phyloP scores from a whole-genome alignment of 108 stramenopile genomes.

The Nitzschia sp. region DNA sequence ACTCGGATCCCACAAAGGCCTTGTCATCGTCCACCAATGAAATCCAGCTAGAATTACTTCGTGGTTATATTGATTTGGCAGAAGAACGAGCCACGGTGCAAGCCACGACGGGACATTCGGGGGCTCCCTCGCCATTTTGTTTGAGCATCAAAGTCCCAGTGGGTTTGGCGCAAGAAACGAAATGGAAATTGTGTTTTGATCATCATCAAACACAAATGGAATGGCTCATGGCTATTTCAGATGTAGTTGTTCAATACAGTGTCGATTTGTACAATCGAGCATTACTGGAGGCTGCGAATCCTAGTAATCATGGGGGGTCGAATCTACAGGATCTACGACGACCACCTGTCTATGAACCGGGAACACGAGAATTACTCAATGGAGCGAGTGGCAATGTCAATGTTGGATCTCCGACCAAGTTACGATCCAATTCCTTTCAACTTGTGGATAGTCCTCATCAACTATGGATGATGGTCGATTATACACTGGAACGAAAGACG shows the following conservation, averaged over 20 bases:
- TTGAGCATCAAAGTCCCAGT: constrained; percentile 36
- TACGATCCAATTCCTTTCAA: constrained; percentile 3
- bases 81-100: constrained; percentile 56
- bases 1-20: constrained; percentile 14
- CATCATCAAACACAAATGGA: constrained; percentile 50
- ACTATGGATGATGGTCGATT: constrained; percentile 13
- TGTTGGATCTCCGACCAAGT: not conserved
- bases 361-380: not conserved
- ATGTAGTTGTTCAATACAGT: constrained; percentile 53
- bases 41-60: constrained; percentile 36
- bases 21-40: constrained; percentile 14
- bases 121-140: constrained; percentile 65
- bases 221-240: constrained; percentile 60
- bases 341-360: constrained; percentile 30
- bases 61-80: constrained; percentile 59
- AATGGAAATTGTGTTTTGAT: constrained; percentile 71
- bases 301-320: constrained; percentile 6
- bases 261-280: constrained; percentile 51
- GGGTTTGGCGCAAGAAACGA: constrained; percentile 46
- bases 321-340: not conserved
- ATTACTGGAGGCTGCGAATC: constrained; percentile 40
- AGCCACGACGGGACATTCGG: constrained; percentile 44
- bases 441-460: constrained; percentile 13
- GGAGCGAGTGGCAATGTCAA: not conserved
- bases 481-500: constrained; percentile 4